phyloP scores from a whole-genome alignment of 257 asterid genomes.

The Solanum appendiculatum region DNA sequence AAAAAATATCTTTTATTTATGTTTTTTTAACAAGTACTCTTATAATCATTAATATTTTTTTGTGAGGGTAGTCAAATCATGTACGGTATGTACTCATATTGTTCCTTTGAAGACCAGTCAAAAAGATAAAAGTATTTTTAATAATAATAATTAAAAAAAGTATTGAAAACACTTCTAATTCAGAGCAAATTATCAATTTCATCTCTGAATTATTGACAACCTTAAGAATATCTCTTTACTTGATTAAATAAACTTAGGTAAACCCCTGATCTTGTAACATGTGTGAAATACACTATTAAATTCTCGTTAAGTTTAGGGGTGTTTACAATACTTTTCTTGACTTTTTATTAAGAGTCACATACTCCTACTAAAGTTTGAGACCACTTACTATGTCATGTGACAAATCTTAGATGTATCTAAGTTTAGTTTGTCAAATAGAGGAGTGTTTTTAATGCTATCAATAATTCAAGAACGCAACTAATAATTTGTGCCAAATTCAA shows the following conservation, averaged over 20 bases:
- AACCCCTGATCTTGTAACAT: too few relatives aligned
- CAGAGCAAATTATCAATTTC: too few relatives aligned
- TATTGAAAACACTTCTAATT: too few relatives aligned
- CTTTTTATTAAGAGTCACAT: too few relatives aligned
- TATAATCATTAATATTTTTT: too few relatives aligned
- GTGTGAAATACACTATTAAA: not conserved
- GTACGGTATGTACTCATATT: not conserved
- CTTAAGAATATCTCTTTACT: fast-evolving
- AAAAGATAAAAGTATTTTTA: not conserved
- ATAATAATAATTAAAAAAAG: not conserved
- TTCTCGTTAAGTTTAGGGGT: not conserved
- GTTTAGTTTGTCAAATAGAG: too few relatives aligned
- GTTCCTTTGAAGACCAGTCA: not conserved
- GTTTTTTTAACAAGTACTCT: not conserved
- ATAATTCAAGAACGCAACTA: too few relatives aligned
- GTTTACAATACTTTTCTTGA: too few relatives aligned
- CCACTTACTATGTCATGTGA: not conserved
- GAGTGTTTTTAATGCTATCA: not conserved
- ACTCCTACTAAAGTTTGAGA: not conserved
- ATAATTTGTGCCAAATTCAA: too few relatives aligned
- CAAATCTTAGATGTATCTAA: fast-evolving
- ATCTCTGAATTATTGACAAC: too few relatives aligned
- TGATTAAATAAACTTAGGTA: too few relatives aligned
- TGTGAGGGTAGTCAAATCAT: not conserved
- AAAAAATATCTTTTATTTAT: not conserved